Percentiles rank a stretch among this genome's conserved stretches.
phyloP scores from a whole-genome alignment of 768 basidiomycete species.

The Heimioporus sp. region DNA sequence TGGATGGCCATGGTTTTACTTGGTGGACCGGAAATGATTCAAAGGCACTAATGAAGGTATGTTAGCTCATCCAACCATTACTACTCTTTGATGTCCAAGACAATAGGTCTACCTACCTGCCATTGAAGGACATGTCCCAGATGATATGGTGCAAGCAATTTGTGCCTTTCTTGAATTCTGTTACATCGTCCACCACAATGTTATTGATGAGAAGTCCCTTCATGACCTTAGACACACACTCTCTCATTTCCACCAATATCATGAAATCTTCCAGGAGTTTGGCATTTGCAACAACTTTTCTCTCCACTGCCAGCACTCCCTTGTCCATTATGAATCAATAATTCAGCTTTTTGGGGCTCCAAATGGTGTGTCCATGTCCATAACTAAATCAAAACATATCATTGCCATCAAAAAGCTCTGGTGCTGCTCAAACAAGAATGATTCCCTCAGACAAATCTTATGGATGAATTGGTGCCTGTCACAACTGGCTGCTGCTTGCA shows the following conservation, averaged over 20 bases:
- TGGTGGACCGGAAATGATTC: constrained; percentile 41
- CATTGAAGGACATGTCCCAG: constrained; percentile 15
- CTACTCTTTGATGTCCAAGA: no score
- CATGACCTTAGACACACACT: constrained; percentile 7
- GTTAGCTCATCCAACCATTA: no score
- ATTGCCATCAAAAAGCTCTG: constrained; percentile 4
- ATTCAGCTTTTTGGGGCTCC: constrained; percentile 31
- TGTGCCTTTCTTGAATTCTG: constrained; percentile 30
- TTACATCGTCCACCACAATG: constrained; percentile 24
- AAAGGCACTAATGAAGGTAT: constrained; percentile 38
- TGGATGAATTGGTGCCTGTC: no score
- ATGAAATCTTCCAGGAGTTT: constrained; percentile 11
- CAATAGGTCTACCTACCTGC: not conserved
- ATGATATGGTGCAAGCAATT: constrained; percentile 16
- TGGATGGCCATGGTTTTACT: constrained; percentile 30
- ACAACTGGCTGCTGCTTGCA: no score
- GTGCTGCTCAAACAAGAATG: not conserved
- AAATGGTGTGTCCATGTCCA: constrained; percentile 36
- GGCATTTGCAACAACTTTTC: constrained; percentile 12
- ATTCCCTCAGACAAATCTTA: not conserved
- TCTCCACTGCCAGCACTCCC: constrained; percentile 32
- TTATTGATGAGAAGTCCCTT: constrained; percentile 21
- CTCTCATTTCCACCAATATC: constrained; percentile 18
- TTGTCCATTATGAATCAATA: constrained; percentile 26
- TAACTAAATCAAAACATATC: constrained; percentile 28